Base-by-base conservation (phyloP, 306 rosid species). In the Dryas alaskensis region DNA sequence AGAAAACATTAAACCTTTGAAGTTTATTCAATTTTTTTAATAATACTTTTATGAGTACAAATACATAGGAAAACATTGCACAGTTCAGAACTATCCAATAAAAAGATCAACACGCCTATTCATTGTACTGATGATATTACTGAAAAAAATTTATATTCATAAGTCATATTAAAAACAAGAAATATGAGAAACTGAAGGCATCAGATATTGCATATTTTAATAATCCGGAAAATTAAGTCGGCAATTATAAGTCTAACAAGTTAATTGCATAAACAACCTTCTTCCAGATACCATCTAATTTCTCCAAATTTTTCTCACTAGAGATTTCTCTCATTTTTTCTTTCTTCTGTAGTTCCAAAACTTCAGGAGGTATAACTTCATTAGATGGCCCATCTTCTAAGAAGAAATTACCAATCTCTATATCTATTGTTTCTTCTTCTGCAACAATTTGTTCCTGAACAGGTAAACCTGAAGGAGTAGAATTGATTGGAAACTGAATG, bases 201-300 rank as follows among this genome's bases (percentile, higher is more conserved):
- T 58, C 42, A 58, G 42, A 58, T 58, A 58, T 10, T 25, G 63
- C 14, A 25, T 10, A 58, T 1, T 60, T 27, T 12, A 60, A 60
- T 7, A 57, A 22, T 57, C 9, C 45, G 1, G 45, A 7, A 60
- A 37, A 31, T 37, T 22, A 27, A 17, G 65, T 27, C 16, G 16
- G 9, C 61, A 3, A 55, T 19, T 19, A 55, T 60, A 0, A 37
- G 53, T 53, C 16, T 9, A 73, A 43, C 73, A 78, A 64, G 52
- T 39, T 65, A 4, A 60, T 66, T 51, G 14, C 48, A 54, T 31
- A 52, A 5, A 61, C 48, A 80, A 88, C 98, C 98, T 89, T 89
- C 81, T 88, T 91, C 98, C 98, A 94, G 58, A 94, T 83, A 82
- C 97, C 97, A 77, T 84, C 89, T 54, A 94, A 80, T 65, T 91